phyloP scores from a whole-genome alignment of 257 asterid species.

The Avicennia marina region DNA sequence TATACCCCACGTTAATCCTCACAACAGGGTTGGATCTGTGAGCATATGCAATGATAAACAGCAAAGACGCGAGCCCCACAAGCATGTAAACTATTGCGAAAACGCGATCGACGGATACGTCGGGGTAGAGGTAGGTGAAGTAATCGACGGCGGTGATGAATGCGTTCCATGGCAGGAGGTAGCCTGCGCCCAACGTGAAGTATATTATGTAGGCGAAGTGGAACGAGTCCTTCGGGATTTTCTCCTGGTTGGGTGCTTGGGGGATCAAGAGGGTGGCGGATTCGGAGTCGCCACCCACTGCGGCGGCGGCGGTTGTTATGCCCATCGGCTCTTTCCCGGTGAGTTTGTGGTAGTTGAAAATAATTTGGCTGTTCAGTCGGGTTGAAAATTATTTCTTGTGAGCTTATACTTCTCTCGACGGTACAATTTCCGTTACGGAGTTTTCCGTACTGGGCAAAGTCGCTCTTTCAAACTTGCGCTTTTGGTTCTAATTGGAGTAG shows the following conservation, averaged over 20 bases:
- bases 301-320: too few species aligned
- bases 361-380: too few species aligned
- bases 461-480: too few species aligned
- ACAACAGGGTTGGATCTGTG: conserved; percentile 44
- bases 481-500: too few species aligned
- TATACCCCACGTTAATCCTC: conserved; percentile 68
- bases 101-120: conserved; percentile 62
- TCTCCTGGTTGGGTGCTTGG: conserved; percentile 19
- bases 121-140: conserved; percentile 83
- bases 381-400: too few species aligned
- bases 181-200: conserved; percentile 77
- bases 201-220: conserved; percentile 73
- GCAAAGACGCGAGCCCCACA: conserved; percentile 42
- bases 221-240: conserved; percentile 66
- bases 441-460: too few species aligned
- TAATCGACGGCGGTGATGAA: conserved; percentile 97
- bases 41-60: conserved; percentile 52
- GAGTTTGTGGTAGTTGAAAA: too few species aligned
- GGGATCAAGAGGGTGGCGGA: conserved; percentile 40
- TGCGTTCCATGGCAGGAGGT: conserved; percentile 92
- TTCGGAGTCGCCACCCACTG: conserved; percentile 36
- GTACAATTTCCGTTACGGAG: too few species aligned
- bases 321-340: too few species aligned
- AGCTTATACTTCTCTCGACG: too few species aligned
- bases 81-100: conserved; percentile 67